These are phyloP conservation scores for Aspergillus heteromorphus DNA, from an alignment of 495 filamentous ascomycete genomes.

Conservation along the genomic window DNA sequence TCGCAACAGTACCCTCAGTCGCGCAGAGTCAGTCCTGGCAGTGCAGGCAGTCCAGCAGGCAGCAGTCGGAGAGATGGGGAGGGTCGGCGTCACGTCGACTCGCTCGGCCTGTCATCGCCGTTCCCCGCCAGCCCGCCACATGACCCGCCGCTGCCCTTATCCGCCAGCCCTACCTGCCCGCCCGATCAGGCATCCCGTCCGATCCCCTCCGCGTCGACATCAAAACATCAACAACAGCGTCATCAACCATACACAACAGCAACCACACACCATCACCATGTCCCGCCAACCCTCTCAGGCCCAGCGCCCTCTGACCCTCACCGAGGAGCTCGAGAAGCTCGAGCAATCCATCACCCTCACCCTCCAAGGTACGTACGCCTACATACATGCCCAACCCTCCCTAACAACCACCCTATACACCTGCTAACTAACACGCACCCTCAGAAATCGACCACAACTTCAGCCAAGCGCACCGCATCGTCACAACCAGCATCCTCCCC, in stretches of 20 bases:
- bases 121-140: constrained; percentile 20
- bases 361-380: constrained; percentile 70
- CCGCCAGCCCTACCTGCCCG: constrained; percentile 28
- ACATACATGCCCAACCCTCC: constrained; percentile 8
- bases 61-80: background rate
- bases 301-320: constrained; percentile 68
- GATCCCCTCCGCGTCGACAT: constrained; percentile 24
- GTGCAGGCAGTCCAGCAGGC: constrained; percentile 3
- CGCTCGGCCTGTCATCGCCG: constrained; percentile 5
- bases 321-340: constrained; percentile 92
- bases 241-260: constrained; percentile 1
- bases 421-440: too few species aligned
- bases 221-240: constrained; percentile 11
- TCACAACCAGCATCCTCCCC: constrained; percentile 87
- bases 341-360: constrained; percentile 97
- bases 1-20: constrained; percentile 16
- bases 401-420: background rate
- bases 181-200: constrained; percentile 24
- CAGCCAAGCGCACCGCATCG: constrained; percentile 91
- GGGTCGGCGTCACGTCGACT: constrained; percentile 4
- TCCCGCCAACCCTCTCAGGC: constrained; percentile 47
- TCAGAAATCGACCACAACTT: constrained; percentile 98
- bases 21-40: background rate
- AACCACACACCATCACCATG: constrained; percentile 26
- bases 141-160: constrained; percentile 35